Conservation (phyloP, 2,329 filamentous ascomycete genomes). For the Venturia carpophila region DNA sequence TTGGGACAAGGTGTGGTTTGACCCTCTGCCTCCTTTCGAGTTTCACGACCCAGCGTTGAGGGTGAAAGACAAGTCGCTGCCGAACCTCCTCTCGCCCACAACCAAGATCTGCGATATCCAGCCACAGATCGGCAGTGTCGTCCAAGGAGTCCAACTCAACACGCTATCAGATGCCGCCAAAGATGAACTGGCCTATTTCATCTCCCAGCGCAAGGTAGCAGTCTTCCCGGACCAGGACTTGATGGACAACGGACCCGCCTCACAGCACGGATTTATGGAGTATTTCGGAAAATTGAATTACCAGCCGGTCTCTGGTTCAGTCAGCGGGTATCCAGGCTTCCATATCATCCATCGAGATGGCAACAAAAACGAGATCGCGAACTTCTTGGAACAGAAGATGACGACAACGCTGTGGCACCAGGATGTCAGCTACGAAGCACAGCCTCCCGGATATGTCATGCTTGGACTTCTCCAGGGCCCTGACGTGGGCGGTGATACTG, state of each 20-base stretch:
- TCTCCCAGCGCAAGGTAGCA: slow-evolving; percentile 38
- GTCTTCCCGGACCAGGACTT: slow-evolving; percentile 47
- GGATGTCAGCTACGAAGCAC: slow-evolving; percentile 42
- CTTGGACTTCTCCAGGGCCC: slow-evolving; percentile 43
- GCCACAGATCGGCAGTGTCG: slow-evolving; percentile 30
- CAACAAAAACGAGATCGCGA: slow-evolving; percentile 36
- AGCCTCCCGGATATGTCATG: slow-evolving; percentile 41
- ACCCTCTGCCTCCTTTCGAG: neutral
- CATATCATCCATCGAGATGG: slow-evolving; percentile 41
- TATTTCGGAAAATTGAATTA: slow-evolving; percentile 41
- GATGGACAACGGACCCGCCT: slow-evolving; percentile 37
- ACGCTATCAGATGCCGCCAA: slow-evolving; percentile 40
- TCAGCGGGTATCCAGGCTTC: slow-evolving; percentile 37
- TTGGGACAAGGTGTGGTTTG: slow-evolving; percentile 6
- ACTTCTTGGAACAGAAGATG: slow-evolving; percentile 36
- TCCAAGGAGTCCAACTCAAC: slow-evolving; percentile 40
- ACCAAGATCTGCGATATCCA: slow-evolving; percentile 24
- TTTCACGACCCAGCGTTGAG: slow-evolving; percentile 5
- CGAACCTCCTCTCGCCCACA: slow-evolving; percentile 19
- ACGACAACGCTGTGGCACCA: slow-evolving; percentile 44
- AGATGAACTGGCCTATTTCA: slow-evolving; percentile 41
- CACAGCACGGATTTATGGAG: slow-evolving; percentile 38
- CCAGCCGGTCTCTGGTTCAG: slow-evolving; percentile 37
- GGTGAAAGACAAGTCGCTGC: slow-evolving; percentile 8
- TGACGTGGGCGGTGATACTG: slow-evolving; percentile 43